Evolutionary conservation across 768 basidiomycete species (phyloP).

Genomic region (Cyathus striatus): DNA sequence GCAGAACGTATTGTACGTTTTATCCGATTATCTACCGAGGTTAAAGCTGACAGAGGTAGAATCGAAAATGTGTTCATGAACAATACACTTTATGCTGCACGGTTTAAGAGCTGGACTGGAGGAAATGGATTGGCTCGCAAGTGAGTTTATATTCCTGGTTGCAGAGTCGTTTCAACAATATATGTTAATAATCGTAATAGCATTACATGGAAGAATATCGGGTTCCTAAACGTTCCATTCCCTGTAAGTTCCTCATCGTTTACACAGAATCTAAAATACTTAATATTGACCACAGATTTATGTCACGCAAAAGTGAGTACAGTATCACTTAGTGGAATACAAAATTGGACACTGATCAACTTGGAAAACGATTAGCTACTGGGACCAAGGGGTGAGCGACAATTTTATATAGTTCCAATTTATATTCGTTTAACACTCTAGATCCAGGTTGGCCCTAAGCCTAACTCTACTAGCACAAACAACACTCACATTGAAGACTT

Average conservation of each 20-base stretch:
- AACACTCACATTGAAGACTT: constrained; percentile 56
- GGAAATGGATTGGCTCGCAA: constrained; percentile 55
- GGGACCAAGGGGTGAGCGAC: constrained; percentile 47
- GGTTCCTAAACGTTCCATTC: constrained; percentile 45
- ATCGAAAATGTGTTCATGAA: constrained; percentile 44
- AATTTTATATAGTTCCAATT: not conserved
- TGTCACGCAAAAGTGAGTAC: constrained; percentile 55
- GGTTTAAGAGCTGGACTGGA: constrained; percentile 66
- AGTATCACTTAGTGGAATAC: not conserved
- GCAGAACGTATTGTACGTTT: constrained; percentile 49
- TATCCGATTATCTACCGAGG: no score
- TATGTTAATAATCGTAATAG: no score
- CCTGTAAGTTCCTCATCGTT: constrained; percentile 31
- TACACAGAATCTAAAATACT: no score
- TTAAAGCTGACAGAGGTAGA: constrained; percentile 13
- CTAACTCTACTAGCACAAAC: constrained; percentile 38
- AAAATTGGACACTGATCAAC: not conserved
- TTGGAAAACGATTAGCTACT: constrained; percentile 39
- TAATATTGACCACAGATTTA: no score
- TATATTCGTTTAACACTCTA: no score
- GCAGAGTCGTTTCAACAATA: no score
- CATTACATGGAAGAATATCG: constrained; percentile 55
- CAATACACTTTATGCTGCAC: constrained; percentile 49
- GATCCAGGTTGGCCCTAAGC: constrained; percentile 31
- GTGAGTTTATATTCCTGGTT: constrained; percentile 27